Conservation (phyloP, 768 basidiomycete genomes). For the Boletus sensibilis region DNA sequence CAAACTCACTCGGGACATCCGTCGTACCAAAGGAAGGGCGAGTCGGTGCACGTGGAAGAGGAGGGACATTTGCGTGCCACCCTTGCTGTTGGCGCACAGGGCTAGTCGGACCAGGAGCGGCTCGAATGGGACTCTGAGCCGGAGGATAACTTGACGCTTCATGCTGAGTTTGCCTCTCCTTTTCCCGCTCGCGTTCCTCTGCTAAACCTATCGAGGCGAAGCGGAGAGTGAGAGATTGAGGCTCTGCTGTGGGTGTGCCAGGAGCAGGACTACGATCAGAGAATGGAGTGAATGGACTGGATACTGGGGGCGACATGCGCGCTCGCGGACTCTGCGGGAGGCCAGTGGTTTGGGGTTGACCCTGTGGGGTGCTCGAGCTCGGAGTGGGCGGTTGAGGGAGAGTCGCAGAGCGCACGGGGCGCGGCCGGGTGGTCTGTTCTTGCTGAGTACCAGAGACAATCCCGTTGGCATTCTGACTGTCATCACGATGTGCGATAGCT, state of each 20-base stretch:
- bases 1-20: constrained; percentile 15
- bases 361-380: background rate
- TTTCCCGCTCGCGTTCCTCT: constrained; percentile 22
- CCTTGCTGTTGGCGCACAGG: constrained; percentile 20
- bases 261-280: constrained; percentile 3
- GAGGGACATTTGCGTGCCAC: constrained; percentile 27
- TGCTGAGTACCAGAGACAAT: background rate
- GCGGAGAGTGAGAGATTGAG: constrained; percentile 34
- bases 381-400: constrained; percentile 24
- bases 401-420: constrained; percentile 18
- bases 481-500: constrained; percentile 21
- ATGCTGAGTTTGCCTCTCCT: constrained; percentile 11
- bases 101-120: constrained; percentile 6
- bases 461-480: constrained; percentile 4
- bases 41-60: constrained; percentile 28
- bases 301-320: constrained; percentile 7
- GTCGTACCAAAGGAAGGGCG: constrained; percentile 14
- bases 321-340: constrained; percentile 9
- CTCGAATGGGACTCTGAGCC: constrained; percentile 16
- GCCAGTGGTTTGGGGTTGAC: background rate
- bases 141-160: background rate
- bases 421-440: constrained; percentile 7
- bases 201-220: constrained; percentile 30
- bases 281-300: constrained; percentile 7
- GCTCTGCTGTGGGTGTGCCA: constrained; percentile 7